Percentiles rank a stretch among this genome's conserved stretches.
Conservation (phyloP, 2,329 filamentous ascomycete genomes). For the Scedosporium apiospermum region DNA sequence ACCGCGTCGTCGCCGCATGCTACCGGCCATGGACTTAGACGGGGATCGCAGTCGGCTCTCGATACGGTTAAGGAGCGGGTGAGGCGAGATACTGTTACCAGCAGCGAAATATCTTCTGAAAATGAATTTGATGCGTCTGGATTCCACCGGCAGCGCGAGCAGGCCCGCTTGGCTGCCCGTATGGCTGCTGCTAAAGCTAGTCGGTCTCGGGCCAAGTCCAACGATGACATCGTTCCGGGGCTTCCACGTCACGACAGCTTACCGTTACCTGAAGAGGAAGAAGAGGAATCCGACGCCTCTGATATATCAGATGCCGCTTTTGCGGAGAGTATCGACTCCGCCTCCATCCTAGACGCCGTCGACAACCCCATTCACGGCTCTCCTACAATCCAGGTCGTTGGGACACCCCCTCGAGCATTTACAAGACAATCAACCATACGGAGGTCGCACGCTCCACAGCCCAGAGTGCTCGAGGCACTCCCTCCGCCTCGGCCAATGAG, state of each 20-base stretch:
- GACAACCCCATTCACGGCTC: slow-evolving; percentile 49
- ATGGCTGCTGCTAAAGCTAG: slow-evolving; percentile 14
- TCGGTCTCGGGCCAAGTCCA: slow-evolving; percentile 28
- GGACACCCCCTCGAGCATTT: slow-evolving; percentile 53
- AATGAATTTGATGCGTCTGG: slow-evolving; percentile 64
- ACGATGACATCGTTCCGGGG: slow-evolving; percentile 27
- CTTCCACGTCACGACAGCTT: slow-evolving; percentile 37
- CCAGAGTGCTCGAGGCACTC: slow-evolving; percentile 52
- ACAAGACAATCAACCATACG: slow-evolving; percentile 54
- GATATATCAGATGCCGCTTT: slow-evolving; percentile 54
- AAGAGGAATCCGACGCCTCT: slow-evolving; percentile 53
- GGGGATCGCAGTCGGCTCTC: slow-evolving; percentile 63
- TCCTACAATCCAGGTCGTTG: slow-evolving; percentile 47
- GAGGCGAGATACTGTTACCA: slow-evolving; percentile 67
- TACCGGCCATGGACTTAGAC: slow-evolving; percentile 30
- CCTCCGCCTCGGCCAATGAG: slow-evolving; percentile 62
- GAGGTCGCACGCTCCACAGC: slow-evolving; percentile 48
- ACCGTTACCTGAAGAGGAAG: slow-evolving; percentile 46
- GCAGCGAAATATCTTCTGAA: slow-evolving; percentile 75
- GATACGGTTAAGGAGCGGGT: slow-evolving; percentile 61
- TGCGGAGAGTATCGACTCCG: slow-evolving; percentile 58
- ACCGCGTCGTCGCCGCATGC: slow-evolving; percentile 36
- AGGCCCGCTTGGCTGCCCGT: slow-evolving; percentile 43
- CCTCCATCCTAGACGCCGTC: slow-evolving; percentile 59
- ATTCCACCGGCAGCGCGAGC: slow-evolving; percentile 55